Conservation (phyloP, 108 stramenopile species). For the Cyclotella sp. region DNA sequence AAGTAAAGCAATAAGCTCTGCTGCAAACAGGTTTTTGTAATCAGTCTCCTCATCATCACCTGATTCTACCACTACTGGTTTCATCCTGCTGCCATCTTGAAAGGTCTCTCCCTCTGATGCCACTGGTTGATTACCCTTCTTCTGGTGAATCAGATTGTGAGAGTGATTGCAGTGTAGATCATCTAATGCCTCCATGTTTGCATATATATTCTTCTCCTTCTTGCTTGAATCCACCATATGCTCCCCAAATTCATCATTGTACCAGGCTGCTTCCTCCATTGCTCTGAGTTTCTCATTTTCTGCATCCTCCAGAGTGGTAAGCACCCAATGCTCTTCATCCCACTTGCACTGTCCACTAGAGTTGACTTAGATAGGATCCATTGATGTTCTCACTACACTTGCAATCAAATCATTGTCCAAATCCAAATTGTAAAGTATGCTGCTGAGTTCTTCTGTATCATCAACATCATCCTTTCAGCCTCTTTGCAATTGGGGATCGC, state of each 20-base stretch:
- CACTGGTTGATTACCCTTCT: background rate
- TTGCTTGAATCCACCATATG: background rate
- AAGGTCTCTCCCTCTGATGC: too few species aligned
- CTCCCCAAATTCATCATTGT: background rate
- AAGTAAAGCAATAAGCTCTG: too few species aligned
- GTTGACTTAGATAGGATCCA: constrained; percentile 1
- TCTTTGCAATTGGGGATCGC: background rate
- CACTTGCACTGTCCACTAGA: background rate
- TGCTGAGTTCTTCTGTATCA: background rate
- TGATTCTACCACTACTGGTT: too few species aligned
- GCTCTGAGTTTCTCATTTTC: background rate
- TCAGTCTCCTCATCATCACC: too few species aligned
- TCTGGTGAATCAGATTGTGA: background rate
- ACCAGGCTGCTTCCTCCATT: constrained; percentile 13
- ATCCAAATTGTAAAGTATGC: background rate
- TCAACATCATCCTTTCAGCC: constrained; percentile 13
- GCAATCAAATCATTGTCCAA: background rate
- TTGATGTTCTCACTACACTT: background rate
- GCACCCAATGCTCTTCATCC: background rate
- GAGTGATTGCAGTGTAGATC: background rate
- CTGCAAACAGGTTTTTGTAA: too few species aligned
- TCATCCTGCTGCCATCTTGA: too few species aligned
- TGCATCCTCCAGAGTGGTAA: constrained; percentile 1
- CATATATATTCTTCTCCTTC: constrained; percentile 1
- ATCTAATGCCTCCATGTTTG: background rate